These are phyloP conservation scores for Dictyostelium discoideum DNA, from an alignment of 78 protist species.

Conservation along the genomic window DNA sequence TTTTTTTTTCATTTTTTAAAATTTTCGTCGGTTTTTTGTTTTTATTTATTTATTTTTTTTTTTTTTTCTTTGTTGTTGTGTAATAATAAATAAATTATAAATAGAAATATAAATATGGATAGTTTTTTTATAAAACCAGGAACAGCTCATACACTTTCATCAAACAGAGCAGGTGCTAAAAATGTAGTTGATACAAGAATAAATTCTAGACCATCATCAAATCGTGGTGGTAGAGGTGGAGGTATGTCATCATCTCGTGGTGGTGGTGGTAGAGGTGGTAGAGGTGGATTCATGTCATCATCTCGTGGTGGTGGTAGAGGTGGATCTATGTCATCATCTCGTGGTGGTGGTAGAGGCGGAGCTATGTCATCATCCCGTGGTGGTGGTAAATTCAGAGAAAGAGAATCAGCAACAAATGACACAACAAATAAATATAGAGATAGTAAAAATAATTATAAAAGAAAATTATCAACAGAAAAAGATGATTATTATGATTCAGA, in stretches of 20 bases:
- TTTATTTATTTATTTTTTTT: neutral
- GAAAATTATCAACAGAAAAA: neutral
- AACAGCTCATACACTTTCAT: slow-evolving; percentile 9
- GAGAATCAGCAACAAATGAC: neutral
- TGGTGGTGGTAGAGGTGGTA: slow-evolving; percentile 33
- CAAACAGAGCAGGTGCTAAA: neutral
- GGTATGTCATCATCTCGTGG: slow-evolving; percentile 3
- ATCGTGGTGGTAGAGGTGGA: slow-evolving; percentile 24
- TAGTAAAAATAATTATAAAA: neutral
- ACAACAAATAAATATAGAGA: neutral
- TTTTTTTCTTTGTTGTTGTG: neutral
- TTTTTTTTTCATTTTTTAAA: neutral
- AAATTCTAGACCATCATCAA: slow-evolving; percentile 1
- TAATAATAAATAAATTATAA: neutral
- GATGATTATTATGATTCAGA: slow-evolving; percentile 11
- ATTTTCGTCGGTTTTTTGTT: neutral
- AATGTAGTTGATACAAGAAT: neutral
- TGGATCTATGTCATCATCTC: neutral
- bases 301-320: neutral
- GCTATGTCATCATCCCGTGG: neutral
- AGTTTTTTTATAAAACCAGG: slow-evolving; percentile 70
- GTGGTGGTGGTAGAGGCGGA: slow-evolving; percentile 9
- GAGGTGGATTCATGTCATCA: slow-evolving; percentile 39
- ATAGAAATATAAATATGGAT: slow-evolving; percentile 25
- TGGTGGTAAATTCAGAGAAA: neutral